Conservation (phyloP, 176 grass and related monocot genomes). For the Zea luxurians region DNA sequence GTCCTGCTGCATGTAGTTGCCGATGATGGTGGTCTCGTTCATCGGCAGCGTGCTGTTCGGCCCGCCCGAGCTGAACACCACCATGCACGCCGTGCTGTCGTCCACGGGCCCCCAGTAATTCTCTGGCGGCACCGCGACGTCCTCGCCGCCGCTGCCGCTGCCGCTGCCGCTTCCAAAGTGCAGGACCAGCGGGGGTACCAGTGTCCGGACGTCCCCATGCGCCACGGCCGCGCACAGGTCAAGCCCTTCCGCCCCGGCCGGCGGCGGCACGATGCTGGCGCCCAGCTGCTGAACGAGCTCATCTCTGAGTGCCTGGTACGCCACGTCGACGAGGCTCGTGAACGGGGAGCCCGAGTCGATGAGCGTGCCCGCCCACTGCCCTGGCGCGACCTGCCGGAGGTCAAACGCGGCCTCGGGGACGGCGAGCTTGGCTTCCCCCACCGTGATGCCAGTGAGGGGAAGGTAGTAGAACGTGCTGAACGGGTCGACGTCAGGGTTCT, state of each 20-base stretch:
- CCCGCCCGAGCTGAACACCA: conserved; percentile 3
- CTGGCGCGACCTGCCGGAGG: conserved; percentile 1
- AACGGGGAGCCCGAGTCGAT: conserved; percentile 29
- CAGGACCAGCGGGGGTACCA: conserved; percentile 10
- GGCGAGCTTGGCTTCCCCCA: neutral
- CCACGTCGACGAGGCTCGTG: conserved; percentile 23
- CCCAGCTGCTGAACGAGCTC: conserved; percentile 18
- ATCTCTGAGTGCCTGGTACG: neutral
- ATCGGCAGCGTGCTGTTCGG: neutral
- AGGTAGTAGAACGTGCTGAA: conserved; percentile 15
- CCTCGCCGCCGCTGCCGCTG: neutral
- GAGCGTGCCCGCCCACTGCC: neutral
- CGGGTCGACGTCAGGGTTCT: neutral
- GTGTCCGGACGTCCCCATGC: neutral
- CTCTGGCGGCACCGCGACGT: conserved; percentile 17
- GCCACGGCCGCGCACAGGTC: conserved; percentile 15
- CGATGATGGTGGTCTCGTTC: conserved; percentile 11
- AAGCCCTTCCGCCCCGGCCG: neutral
- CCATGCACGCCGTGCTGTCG: neutral
- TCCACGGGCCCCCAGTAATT: conserved; percentile 11
- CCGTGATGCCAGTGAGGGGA: conserved; percentile 1
- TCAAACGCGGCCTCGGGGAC: conserved; percentile 17
- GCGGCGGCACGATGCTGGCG: neutral
- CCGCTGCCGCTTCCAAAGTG: neutral
- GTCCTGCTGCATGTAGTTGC: conserved; percentile 38